Percentiles rank a stretch among this genome's conserved stretches.
phyloP scores from a whole-genome alignment of 2,329 filamentous ascomycete species.

The Fusarium cicatricum region DNA sequence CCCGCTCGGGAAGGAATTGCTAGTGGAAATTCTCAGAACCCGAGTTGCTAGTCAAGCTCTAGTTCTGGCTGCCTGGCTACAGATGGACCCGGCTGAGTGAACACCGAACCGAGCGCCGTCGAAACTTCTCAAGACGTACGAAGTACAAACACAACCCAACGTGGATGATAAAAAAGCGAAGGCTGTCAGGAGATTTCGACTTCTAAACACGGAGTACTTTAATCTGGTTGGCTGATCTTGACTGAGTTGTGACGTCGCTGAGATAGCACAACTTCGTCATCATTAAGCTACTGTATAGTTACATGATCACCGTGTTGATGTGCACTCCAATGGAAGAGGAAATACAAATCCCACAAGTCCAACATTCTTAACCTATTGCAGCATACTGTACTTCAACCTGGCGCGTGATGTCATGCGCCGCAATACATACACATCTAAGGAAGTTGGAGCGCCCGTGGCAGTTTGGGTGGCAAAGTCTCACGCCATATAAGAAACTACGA shows the following conservation, averaged over 20 bases:
- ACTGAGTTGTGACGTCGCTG: neutral
- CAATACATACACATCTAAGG: neutral
- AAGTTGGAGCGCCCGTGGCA: neutral
- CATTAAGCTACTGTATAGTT: neutral
- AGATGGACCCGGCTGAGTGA: too few species aligned
- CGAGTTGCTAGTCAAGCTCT: too few species aligned
- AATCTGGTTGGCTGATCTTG: neutral
- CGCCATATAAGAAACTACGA: neutral
- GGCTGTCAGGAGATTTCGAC: neutral
- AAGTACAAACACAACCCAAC: too few species aligned
- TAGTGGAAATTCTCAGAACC: too few species aligned
- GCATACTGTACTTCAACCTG: neutral
- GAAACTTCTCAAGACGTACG: too few species aligned
- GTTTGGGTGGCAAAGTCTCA: neutral
- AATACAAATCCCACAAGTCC: too few species aligned
- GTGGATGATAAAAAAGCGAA: neutral
- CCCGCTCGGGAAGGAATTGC: too few species aligned
- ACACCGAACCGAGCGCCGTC: too few species aligned
- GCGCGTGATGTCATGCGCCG: constrained; percentile 12
- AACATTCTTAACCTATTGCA: neutral
- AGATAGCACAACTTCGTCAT: constrained; percentile 6
- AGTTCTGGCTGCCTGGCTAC: too few species aligned
- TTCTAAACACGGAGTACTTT: neutral
- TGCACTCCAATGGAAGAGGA: too few species aligned
- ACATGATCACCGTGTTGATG: too few species aligned